Base-by-base conservation (phyloP, 2,329 filamentous ascomycete genomes). In the Penicillium glabrum region DNA sequence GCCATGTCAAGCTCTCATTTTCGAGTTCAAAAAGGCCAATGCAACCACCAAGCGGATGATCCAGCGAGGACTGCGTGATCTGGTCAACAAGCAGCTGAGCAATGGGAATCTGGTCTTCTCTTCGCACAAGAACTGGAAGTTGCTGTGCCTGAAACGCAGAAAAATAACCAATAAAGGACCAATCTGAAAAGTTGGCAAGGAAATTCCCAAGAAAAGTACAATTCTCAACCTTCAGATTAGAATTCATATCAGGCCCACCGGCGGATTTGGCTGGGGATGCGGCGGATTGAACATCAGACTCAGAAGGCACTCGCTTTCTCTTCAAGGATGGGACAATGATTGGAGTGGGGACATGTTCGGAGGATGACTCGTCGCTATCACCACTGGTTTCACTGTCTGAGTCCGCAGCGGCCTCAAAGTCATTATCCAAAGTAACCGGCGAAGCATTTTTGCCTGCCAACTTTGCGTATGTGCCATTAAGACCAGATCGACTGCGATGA, bases 1-100 rank as follows among this genome's bases (percentile, higher is more conserved):
- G 63, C 14, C 69, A 60, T 13, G 63, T 57, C 39, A 68, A 57
- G 11, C 46, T 58, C 26, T 71, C 63, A 50, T 61, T 63, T 37
- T 71, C 69, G 27, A 72, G 64, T 39, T 61, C 65, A 43, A 66
- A 69, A 24, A 74, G 58, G 10, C 63, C 58, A 31, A 69, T 58
- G 24, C 56, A 48, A 6, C 63, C 67, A 45, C 74, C 66, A 39
- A 72, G 56, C 11, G 60, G 65, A 62, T 77, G 75, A 33, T 70
- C 61, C 11, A 79, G 64, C n/a, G 74, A 78, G 13, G 77, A 78
- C 60, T 79, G 77, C 3, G 75, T 77, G 46, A 79, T 62, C 65
- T 78, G 76, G 45, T 78, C 76, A 23, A 75, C 73, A 23, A 78
- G 56, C 8, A 78, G 57, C 54, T 78, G 76, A 14, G 74, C 75